A percentile compares a stretch with the other conserved stretches of the same genome.
Evolutionary conservation across 1,139 yeast genomes (phyloP).

Genomic region (Sugiyamaella xylanicola): DNA sequence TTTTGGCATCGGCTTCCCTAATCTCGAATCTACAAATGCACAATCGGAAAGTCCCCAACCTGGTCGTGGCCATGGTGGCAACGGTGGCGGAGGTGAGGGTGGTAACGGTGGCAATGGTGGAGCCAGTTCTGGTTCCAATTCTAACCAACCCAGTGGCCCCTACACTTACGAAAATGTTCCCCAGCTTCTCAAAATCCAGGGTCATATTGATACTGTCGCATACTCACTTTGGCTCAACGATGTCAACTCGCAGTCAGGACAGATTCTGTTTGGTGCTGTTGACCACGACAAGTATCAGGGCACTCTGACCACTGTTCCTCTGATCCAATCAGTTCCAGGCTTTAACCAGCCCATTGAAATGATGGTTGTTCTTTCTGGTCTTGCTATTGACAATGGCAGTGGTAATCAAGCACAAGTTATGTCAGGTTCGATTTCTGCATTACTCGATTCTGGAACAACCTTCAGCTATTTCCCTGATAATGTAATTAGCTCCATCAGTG

Average conservation of each 20-base stretch:
- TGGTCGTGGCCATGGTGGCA: background rate
- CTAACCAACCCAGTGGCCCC: background rate
- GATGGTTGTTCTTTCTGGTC: constrained; percentile 28
- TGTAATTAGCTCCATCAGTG: constrained; percentile 29
- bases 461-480: constrained; percentile 37
- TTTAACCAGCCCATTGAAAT: constrained; percentile 28
- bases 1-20: constrained; percentile 56
- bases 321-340: constrained; percentile 23
- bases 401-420: constrained; percentile 21
- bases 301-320: constrained; percentile 35
- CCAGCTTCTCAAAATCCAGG: constrained; percentile 48
- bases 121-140: background rate
- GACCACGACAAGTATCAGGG: constrained; percentile 59
- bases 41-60: constrained; percentile 41
- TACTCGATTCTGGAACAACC: constrained; percentile 45
- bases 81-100: background rate
- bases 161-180: constrained; percentile 34
- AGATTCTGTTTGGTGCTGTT: constrained; percentile 59
- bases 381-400: constrained; percentile 20
- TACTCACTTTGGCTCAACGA: constrained; percentile 59
- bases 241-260: constrained; percentile 46
- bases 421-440: constrained; percentile 28
- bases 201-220: constrained; percentile 45
- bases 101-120: background rate
- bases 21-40: constrained; percentile 42